Percentiles rank a stretch among this genome's conserved stretches.
Evolutionary conservation across 176 grass and related monocot species (phyloP).

Genomic region (Aegilops bicornis): DNA sequence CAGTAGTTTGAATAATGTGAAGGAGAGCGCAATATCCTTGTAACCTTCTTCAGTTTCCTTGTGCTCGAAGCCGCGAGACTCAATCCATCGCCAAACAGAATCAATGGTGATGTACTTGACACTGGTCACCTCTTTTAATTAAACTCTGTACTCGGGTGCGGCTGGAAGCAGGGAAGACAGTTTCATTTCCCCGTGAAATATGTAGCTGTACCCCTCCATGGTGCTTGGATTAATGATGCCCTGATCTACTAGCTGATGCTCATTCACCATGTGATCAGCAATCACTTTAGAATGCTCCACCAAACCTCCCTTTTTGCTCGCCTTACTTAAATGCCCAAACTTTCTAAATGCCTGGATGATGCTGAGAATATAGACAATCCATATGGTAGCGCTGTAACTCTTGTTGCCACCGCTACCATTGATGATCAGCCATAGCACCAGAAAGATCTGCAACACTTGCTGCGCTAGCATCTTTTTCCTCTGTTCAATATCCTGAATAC

Average conservation of each 20-base stretch:
- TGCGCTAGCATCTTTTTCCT: no score
- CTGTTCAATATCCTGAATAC: no score
- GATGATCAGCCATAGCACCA: no score
- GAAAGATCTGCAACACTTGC: no score
- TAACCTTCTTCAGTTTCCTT: not conserved
- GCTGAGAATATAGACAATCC: no score
- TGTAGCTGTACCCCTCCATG: not conserved
- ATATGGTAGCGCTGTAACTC: no score
- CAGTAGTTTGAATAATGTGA: constrained; percentile 16
- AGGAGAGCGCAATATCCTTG: not conserved
- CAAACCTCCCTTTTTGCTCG: not conserved
- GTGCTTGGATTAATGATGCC: not conserved
- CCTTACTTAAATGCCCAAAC: no score
- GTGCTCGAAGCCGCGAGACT: not conserved
- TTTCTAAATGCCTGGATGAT: no score
- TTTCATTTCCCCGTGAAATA: not conserved
- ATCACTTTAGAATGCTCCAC: not conserved
- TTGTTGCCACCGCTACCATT: no score
- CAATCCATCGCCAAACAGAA: not conserved
- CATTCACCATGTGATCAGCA: not conserved
- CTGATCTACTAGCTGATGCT: not conserved
- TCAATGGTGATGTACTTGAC: constrained; percentile 1
- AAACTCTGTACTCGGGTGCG: not conserved
- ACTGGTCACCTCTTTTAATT: not conserved
- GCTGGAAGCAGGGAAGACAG: not conserved